Evolutionary conservation across 768 basidiomycete species (phyloP), one percentile per base, ranked within the genome.

Genomic region (Xanthoconium purpureum): DNA sequence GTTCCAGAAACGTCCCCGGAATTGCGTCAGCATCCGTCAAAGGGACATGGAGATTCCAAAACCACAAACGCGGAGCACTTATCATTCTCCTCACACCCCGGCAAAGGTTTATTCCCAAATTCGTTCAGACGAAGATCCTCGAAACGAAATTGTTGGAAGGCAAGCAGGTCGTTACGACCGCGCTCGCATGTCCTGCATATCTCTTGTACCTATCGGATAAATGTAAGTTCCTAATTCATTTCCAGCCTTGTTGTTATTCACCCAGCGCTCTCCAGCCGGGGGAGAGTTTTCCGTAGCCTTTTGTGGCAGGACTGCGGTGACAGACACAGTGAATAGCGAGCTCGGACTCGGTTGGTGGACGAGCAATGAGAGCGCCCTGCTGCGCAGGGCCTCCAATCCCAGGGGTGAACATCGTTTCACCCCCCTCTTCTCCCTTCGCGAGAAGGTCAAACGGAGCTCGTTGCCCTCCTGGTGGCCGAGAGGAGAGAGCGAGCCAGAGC

Each of bases 1-100:
- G 24, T 24, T 8, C 33, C 38, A 55, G 57, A 47, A 17, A 38
- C 8, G 6, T 59, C n/a, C 39, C 63, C 15, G 61, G 56, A 7
- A 29, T 70, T 15, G 64, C 57, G 1, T 40, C 67, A 5, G 66
- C 72, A 10, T 63, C 70, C 30, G 60, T 71, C 52, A 70, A 64
- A 32, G 67, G 68, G 9, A 55, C 59, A 15, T 73, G 71, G 71
- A 55, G 55, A 50, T 73, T 70, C 54, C 60, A 51, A 29, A 24
- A 36, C 5, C 39, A 45, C 10, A 62, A 54, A 47, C 65, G 66
- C 4, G 70, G 70, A 15, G 70, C 68, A n/a, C 59, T 73, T 46
- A 35, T 73, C 39, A 67, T 70, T 37, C 63, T 73, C 59, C 47
- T 57, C 30, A 17, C 24, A 15, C 71, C 70, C 29, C 63, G 64